phyloP scores from a whole-genome alignment of 768 basidiomycete species.

The Lepiota brunneoincarnata region DNA sequence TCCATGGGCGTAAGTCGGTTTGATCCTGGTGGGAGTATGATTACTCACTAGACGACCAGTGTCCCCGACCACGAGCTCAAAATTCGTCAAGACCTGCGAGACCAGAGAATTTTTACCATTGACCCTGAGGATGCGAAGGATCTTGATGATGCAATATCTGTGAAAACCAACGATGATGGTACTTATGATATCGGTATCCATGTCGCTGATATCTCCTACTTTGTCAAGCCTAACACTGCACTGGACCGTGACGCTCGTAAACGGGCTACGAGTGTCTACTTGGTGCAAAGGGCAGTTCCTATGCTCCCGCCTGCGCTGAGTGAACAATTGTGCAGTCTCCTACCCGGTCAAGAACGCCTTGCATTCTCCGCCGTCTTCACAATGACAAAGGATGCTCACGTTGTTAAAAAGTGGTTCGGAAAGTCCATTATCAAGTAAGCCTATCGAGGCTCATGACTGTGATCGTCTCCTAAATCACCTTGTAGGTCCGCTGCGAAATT shows the following conservation, averaged over 20 bases:
- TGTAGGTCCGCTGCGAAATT: slow-evolving; percentile 82
- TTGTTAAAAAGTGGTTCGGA: slow-evolving; percentile 90
- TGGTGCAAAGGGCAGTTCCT: slow-evolving; percentile 92
- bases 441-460: neutral
- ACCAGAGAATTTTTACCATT: slow-evolving; percentile 87
- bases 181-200: slow-evolving; percentile 94
- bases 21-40: slow-evolving; percentile 3
- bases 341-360: slow-evolving; percentile 84
- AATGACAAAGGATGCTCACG: slow-evolving; percentile 74
- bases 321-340: slow-evolving; percentile 90
- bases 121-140: slow-evolving; percentile 90
- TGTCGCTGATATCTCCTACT: slow-evolving; percentile 94
- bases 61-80: slow-evolving; percentile 90
- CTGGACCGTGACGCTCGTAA: slow-evolving; percentile 97
- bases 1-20: slow-evolving; percentile 78
- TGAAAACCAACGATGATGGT: slow-evolving; percentile 88
- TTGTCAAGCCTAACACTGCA: slow-evolving; percentile 94
- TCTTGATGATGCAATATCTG: slow-evolving; percentile 91
- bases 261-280: slow-evolving; percentile 94
- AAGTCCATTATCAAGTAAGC: slow-evolving; percentile 87
- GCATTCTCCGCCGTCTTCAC: slow-evolving; percentile 91
- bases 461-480: slow-evolving; percentile 9
- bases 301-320: slow-evolving; percentile 95
- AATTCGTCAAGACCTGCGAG: slow-evolving; percentile 83
- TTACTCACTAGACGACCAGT: slow-evolving; percentile 32